phyloP scores from a whole-genome alignment of 2,329 filamentous ascomycete genomes.

The Botrytis tulipae region DNA sequence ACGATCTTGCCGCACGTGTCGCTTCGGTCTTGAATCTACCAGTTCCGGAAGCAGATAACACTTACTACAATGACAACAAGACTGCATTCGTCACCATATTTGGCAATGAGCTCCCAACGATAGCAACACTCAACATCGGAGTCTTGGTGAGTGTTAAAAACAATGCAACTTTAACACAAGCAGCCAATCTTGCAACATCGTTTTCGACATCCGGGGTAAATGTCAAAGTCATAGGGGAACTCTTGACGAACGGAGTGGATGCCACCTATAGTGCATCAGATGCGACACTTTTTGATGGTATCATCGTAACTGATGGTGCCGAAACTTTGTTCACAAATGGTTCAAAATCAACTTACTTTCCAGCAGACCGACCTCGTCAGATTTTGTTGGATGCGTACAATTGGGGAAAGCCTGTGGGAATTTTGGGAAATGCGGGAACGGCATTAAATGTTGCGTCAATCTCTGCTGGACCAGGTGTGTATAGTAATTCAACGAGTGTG shows the following conservation, averaged over 20 bases:
- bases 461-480: not conserved
- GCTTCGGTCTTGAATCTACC: conserved; percentile 58
- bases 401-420: conserved; percentile 67
- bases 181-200: conserved; percentile 48
- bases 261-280: conserved; percentile 65
- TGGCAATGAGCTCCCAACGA: conserved; percentile 54
- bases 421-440: not conserved
- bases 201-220: conserved; percentile 53
- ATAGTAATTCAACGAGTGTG: not conserved
- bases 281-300: conserved; percentile 59
- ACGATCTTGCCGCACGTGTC: conserved; percentile 66
- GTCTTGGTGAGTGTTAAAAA: conserved; percentile 47
- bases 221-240: conserved; percentile 60
- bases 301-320: conserved; percentile 58
- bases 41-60: conserved; percentile 57
- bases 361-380: conserved; percentile 60
- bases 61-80: conserved; percentile 67
- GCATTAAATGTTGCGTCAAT: not conserved
- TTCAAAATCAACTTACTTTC: conserved; percentile 55
- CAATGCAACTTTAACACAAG: conserved; percentile 46
- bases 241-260: conserved; percentile 52
- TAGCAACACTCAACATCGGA: conserved; percentile 63
- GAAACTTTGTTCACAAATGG: conserved; percentile 50
- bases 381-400: conserved; percentile 62
- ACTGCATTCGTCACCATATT: conserved; percentile 62